Conservation (phyloP, 2,329 filamentous ascomycete genomes). For the Trichoderma breve region DNA sequence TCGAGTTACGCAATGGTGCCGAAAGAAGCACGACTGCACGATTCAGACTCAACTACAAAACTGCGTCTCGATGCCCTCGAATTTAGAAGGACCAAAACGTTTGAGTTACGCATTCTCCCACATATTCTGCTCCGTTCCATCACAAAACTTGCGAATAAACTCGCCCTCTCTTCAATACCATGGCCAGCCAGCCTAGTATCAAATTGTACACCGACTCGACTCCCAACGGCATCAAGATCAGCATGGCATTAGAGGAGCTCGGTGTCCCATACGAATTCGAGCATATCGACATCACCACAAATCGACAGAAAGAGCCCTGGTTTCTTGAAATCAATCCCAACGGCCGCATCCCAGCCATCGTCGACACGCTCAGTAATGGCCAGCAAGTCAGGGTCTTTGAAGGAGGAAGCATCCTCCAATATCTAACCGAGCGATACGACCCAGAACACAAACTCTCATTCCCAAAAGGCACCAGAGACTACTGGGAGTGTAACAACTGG, state of each 20-base stretch:
- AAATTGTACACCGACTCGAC: constrained; percentile 3
- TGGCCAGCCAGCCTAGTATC: neutral
- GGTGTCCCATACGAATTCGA: neutral
- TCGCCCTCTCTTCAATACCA: too few species aligned
- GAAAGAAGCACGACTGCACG: too few species aligned
- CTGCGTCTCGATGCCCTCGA: too few species aligned
- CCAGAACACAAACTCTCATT: neutral
- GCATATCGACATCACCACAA: neutral
- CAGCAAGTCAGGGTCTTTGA: neutral
- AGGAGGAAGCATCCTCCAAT: constrained; percentile 4
- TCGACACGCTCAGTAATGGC: neutral
- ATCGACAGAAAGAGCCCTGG: neutral
- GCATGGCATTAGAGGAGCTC: neutral
- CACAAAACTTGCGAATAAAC: too few species aligned
- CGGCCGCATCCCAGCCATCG: neutral
- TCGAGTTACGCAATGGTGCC: too few species aligned
- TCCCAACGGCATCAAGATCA: neutral
- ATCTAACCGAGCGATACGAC: neutral
- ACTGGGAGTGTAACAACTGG: neutral
- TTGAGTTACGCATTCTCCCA: too few species aligned
- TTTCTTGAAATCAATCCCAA: constrained; percentile 6
- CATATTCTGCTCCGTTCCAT: too few species aligned
- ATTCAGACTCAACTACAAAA: too few species aligned
- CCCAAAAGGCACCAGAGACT: neutral
- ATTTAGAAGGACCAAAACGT: too few species aligned